Base-by-base conservation (phyloP, 2,329 filamentous ascomycete species). In the Ophiognomonia clavigignenti-juglandacearum region DNA sequence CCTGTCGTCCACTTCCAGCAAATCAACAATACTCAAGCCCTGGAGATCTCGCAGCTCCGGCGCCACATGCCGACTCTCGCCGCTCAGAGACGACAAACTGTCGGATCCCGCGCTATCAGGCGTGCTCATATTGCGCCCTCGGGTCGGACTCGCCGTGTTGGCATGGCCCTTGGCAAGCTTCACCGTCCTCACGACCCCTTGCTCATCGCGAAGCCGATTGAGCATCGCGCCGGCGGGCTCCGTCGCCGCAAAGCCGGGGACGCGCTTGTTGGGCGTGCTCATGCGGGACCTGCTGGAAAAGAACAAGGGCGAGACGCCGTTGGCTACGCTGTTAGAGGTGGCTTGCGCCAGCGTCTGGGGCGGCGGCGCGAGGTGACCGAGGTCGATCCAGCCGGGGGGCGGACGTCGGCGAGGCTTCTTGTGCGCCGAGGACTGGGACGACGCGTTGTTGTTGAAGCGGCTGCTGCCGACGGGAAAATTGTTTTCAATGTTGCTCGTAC, bases 1-100 rank as follows among this genome's bases (percentile, higher is more conserved):
- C 39, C 88, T 73, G 41, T 85, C 79, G 60, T 93, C 88, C 54
- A 86, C 78, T 59, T 92, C 86, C 34, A 93, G 64, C 32, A 92
- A 68, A 61, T 92, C 88, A 18, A 84, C 66, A 9, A 88, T 74
- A 20, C 85, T 83, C 43, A 90, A 72, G 22, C 77, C 76, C 35
- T 78, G 78, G 4, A 91, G 70, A 42, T 80, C 67, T 43, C 80
- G 73, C 37, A 80, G 53, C 5, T 72, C 70, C 2, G 78, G 70
- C 1, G 69, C 63, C 45, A 71, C 65, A 6, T 68, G 64, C 52
- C 70, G 69, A 22, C 64, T 63, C 47, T 82, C 80, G 8, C 78
- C 74, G 43, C 75, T 82, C 36, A 68, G 60, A 23, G 71, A 69
- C 13, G 75, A 64, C n/a, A 70, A 63, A 11, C 70, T 73, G n/a